These are phyloP conservation scores for Juglanconis sp. DNA, from an alignment of 2,329 filamentous ascomycete genomes.

Conservation along the genomic window DNA sequence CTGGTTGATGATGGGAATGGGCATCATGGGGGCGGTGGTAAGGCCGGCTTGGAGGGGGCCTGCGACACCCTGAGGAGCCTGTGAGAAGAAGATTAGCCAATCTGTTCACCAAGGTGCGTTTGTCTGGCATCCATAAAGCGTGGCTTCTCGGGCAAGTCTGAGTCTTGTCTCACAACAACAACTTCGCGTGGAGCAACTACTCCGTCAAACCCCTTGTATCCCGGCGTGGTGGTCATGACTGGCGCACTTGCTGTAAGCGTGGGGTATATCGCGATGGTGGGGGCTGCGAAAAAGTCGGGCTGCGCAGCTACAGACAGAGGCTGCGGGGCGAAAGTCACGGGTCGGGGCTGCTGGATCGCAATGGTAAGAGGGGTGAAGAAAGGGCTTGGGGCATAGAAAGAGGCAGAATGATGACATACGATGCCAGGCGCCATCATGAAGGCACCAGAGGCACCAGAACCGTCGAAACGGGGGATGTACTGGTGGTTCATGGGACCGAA, in stretches of 20 bases:
- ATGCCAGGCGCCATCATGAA: slow-evolving; percentile 9
- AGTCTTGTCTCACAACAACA: slow-evolving; percentile 12
- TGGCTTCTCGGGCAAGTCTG: neutral
- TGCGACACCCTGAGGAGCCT: slow-evolving; percentile 19
- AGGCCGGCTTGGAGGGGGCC: slow-evolving; percentile 19
- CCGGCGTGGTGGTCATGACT: slow-evolving; percentile 3
- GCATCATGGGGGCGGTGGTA: slow-evolving; percentile 19
- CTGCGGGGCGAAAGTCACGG: slow-evolving; percentile 6
- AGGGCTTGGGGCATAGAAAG: slow-evolving; percentile 29
- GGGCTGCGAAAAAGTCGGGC: neutral
- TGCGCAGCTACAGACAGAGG: neutral
- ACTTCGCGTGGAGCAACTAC: slow-evolving; percentile 10
- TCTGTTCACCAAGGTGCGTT: neutral
- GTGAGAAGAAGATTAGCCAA: slow-evolving; percentile 16
- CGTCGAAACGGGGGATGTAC: slow-evolving; percentile 54
- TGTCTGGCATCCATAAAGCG: neutral
- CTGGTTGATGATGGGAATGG: slow-evolving; percentile 22
- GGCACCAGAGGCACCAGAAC: slow-evolving; percentile 15
- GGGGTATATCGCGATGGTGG: slow-evolving; percentile 15
- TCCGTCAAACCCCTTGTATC: slow-evolving; percentile 2
- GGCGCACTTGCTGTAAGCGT: slow-evolving; percentile 17
- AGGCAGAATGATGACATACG: slow-evolving; percentile 18
- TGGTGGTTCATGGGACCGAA: slow-evolving; percentile 53
- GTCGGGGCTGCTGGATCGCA: slow-evolving; percentile 11
- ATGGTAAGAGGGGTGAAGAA: slow-evolving; percentile 24